Evolutionary conservation across 768 basidiomycete genomes (phyloP), one percentile per base, ranked within the genome.

Genomic region (Suillus fuscotomentosus): DNA sequence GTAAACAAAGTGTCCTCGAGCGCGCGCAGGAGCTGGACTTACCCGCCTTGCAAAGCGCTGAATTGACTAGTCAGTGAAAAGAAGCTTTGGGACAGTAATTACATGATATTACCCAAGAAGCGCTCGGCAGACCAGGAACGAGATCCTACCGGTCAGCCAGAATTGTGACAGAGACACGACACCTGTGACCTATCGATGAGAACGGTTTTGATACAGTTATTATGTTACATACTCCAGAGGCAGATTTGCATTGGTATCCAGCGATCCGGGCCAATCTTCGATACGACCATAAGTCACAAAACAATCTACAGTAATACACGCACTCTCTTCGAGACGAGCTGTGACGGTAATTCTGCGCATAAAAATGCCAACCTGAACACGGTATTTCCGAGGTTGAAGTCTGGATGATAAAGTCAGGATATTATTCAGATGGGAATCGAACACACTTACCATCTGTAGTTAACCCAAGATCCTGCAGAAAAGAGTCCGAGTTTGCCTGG

Each of bases 211-310:
- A 34, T 24, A 36, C 15, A n/a, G 24, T 10, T 31, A 6, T 42
- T 22, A 41, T 60, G 15, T 41, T 27, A 50, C 66, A 63, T 41
- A 75, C 83, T 82, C 85, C 84, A 86, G 20, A 80, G 65, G 60
- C 81, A 83, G 76, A 87, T 84, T 70, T 87, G 85, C 1, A 78
- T 81, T 6, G 86, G 85, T 72, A 87, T 86, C 86, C 85, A 88
- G 31, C 84, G 81, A 71, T 89, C 87, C 5, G 87, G 86, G 4
- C 88, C 87, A 45, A 86, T 66, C 83, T 85, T 57, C 39, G 20
- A 17, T 22, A 62, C 57, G 13, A 68, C 24, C 39, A n/a, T 31
- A 42, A 22, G 50, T 15, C 31, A 57, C 13, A 8, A 63, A 31
- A 43, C 2, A 48, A 42, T 41, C 39, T 22, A 55, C 13, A n/a